Evolutionary conservation across 306 rosid genomes (phyloP).

Genomic region (Corylus avellana): DNA sequence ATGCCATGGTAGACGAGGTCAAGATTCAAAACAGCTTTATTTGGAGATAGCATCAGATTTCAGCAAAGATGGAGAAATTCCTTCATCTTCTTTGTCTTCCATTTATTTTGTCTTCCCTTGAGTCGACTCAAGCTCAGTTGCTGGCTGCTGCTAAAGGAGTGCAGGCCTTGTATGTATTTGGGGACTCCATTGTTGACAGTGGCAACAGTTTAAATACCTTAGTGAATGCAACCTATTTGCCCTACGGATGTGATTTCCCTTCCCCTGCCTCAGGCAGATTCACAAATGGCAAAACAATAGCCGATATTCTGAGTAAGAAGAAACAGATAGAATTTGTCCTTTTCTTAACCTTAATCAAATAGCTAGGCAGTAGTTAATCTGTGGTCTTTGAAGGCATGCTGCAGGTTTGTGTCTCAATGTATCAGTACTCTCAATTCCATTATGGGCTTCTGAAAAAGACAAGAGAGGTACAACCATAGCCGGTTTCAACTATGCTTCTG

Average conservation of each 20-base stretch:
- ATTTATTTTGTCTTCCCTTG: no score
- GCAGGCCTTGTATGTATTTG: neutral
- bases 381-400: neutral
- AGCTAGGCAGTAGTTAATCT: neutral
- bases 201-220: neutral
- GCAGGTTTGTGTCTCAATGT: neutral
- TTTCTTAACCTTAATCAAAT: neutral
- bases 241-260: neutral
- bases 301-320: neutral
- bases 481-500: neutral
- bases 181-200: conserved; percentile 6
- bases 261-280: neutral
- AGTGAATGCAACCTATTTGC: neutral
- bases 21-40: neutral
- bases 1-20: neutral
- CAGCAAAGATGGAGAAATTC: neutral
- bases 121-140: neutral
- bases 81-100: neutral
- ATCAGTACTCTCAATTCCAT: neutral
- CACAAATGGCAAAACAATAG: neutral
- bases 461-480: neutral
- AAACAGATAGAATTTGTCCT: neutral
- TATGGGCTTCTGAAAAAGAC: neutral
- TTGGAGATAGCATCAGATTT: neutral
- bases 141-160: neutral